Evolutionary conservation across 495 filamentous ascomycete genomes (phyloP).

Genomic region (Monascus purpureus): DNA sequence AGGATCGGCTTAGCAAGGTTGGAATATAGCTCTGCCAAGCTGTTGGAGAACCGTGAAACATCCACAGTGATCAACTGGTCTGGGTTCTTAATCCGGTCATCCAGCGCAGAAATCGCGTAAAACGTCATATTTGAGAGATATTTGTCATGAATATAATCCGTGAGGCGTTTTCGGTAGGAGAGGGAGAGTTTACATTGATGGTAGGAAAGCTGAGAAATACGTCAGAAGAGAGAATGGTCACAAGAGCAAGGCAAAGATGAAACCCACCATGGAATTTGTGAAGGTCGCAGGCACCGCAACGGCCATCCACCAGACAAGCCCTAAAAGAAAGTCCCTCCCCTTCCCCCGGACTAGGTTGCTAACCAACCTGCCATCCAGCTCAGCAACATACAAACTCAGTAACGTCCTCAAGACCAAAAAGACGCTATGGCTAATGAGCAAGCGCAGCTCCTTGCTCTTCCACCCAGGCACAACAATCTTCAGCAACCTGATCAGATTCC

Average conservation of each 20-base stretch:
- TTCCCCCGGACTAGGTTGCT: conserved; percentile 82
- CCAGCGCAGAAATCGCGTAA: conserved; percentile 86
- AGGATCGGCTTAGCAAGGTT: conserved; percentile 93
- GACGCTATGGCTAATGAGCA: conserved; percentile 73
- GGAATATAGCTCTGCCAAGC: conserved; percentile 85
- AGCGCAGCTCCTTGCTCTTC: conserved; percentile 72
- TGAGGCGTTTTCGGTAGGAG: conserved; percentile 82
- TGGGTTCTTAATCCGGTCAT: conserved; percentile 96
- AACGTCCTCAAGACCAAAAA: conserved; percentile 82
- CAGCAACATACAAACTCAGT: conserved; percentile 89
- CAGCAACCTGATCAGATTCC: conserved; percentile 62
- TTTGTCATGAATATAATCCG: conserved; percentile 80
- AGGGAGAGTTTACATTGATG: conserved; percentile 91
- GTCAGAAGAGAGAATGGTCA: neutral
- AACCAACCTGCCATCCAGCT: conserved; percentile 85
- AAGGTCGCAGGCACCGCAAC: conserved; percentile 97
- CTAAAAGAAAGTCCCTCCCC: conserved; percentile 77
- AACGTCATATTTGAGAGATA: conserved; percentile 96
- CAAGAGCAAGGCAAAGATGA: neutral
- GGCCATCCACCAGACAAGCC: conserved; percentile 96
- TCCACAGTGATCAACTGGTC: conserved; percentile 96
- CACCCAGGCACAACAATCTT: conserved; percentile 83
- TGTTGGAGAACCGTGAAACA: conserved; percentile 90
- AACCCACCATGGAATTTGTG: conserved; percentile 90
- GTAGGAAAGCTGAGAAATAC: conserved; percentile 61